phyloP scores from a whole-genome alignment of 805 yeast genomes.

The Kodamaea kaohsiungensis region DNA sequence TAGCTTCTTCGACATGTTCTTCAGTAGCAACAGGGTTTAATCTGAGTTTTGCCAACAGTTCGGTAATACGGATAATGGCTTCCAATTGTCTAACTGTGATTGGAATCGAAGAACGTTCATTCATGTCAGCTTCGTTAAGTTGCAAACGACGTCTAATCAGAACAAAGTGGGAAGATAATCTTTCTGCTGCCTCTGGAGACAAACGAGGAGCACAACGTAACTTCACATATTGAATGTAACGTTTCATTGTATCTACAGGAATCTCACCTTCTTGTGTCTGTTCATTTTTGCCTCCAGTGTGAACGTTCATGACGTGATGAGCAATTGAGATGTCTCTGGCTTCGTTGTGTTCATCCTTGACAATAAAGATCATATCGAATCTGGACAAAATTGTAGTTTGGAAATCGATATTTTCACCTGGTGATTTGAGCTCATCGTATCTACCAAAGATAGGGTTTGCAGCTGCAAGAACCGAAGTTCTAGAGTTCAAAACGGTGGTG shows the following conservation, averaged over 20 bases:
- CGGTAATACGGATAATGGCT: conserved; percentile 95
- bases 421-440: conserved; percentile 92
- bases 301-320: conserved; percentile 91
- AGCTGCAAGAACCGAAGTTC: conserved; percentile 96
- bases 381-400: conserved; percentile 96
- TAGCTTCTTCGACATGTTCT: conserved; percentile 93
- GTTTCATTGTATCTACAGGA: conserved; percentile 85
- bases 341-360: conserved; percentile 91
- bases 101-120: conserved; percentile 93
- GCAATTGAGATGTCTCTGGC: conserved; percentile 87
- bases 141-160: conserved; percentile 83
- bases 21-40: conserved; percentile 82
- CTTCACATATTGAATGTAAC: conserved; percentile 89
- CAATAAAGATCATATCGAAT: conserved; percentile 97
- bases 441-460: conserved; percentile 98
- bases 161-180: conserved; percentile 88
- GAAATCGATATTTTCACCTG: conserved; percentile 97
- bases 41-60: conserved; percentile 85
- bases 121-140: conserved; percentile 73
- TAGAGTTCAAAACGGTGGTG: conserved; percentile 91
- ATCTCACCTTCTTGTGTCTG: conserved; percentile 72
- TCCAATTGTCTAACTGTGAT: conserved; percentile 97
- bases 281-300: conserved; percentile 65
- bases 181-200: conserved; percentile 85
- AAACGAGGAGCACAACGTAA: conserved; percentile 90